Evolutionary conservation across 345 rosid genomes (phyloP), one percentile per base, ranked within the genome.

Genomic region (Brassica carinata): DNA sequence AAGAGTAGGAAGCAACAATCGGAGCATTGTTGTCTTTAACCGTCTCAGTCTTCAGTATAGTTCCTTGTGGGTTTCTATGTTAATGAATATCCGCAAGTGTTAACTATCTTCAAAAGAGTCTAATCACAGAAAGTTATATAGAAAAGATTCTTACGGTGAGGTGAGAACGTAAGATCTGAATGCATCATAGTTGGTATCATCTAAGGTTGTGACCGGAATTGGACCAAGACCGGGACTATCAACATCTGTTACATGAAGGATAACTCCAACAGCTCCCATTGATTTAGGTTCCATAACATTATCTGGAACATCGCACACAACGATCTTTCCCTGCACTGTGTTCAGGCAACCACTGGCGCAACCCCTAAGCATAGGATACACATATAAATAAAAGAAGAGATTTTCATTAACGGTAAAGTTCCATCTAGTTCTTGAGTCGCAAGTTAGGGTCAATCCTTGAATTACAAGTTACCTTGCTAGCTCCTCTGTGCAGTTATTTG

Each of bases 181-280:
- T 18, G 65, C 71, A 2, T 61, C 83, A 51, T 87, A 73, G 33
- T 79, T 69, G 0, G 53, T 31, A 5, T 23, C 30, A 10, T 8
- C 73, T 64, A 83, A 78, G 7, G 59, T 61, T 3, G 75, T 26
- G 5, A 79, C 82, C 34, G 89, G 79, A 3, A 83, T 57, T 7
- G 87, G 75, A 10, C 73, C 62, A 64, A 76, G 67, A 78, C 55
- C 75, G 23, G 87, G 58, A 48, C 33, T 18, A 71, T 81, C 87
- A 59, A 79, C 80, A 26, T 40, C 55, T n/a, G 23, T 7, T 13
- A 73, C 63, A 8, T 13, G 73, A 38, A 77, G n/a, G n/a, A 86
- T 81, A 7, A 75, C n/a, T 48, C 90, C 89, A 36, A 78, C 34
- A 2, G 89, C 90, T 6, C 91, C 84, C 2, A 76, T 83, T 3